These are phyloP conservation scores for Petunia hybrid DNA, from an alignment of 305 asterid genomes.

Conservation along the genomic window DNA sequence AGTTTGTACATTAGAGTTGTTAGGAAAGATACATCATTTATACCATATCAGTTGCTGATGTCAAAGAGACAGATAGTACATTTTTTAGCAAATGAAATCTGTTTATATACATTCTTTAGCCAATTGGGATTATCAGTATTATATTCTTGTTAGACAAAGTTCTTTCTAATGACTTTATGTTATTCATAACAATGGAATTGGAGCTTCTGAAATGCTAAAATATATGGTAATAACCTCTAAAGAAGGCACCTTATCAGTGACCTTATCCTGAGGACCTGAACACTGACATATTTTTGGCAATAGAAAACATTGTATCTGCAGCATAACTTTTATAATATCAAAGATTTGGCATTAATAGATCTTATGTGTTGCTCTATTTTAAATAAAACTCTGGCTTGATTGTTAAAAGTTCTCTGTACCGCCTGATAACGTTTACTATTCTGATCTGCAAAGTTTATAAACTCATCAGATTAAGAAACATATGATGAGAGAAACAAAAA, in stretches of 20 bases:
- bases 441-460: neutral
- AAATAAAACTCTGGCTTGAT: neutral
- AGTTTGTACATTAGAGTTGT: neutral
- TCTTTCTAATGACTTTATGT: neutral
- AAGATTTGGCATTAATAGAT: neutral
- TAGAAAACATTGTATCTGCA: neutral
- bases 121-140: neutral
- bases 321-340: neutral
- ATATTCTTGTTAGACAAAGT: neutral
- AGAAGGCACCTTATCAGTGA: neutral
- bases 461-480: neutral
- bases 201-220: neutral
- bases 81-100: neutral
- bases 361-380: neutral
- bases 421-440: neutral
- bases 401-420: neutral
- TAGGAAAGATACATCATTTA: neutral
- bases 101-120: neutral
- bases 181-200: neutral
- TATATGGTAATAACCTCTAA: neutral
- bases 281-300: neutral
- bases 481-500: neutral
- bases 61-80: too few species aligned
- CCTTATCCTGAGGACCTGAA: neutral
- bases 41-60: neutral